Base-by-base conservation (phyloP, 805 yeast genomes). In the Saccharomycopsis vini region DNA sequence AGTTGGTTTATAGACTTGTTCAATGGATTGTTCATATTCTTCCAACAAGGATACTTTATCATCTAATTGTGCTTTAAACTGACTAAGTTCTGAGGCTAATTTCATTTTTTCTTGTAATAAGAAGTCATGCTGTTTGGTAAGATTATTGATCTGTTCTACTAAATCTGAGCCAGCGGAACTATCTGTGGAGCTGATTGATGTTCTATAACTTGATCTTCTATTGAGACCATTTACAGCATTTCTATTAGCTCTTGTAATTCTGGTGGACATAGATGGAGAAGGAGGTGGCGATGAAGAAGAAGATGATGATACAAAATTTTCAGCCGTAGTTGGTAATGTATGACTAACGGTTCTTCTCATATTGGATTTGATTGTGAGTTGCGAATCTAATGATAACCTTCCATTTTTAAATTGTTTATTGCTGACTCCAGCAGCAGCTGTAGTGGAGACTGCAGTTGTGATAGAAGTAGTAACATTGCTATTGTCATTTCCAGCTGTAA, bases 21-120 rank as follows among this genome's bases (percentile, higher is more conserved):
- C 64, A 2, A 76, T 68, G 2, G 76, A 69, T 7, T 57, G 53
- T 50, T 70, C 72, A 51, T 75, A 56, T 21, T 75, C 79, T 40
- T 61, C 59, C 35, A 77, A 59, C 38, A 75, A 66, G n/a, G 56
- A 54, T 37, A 62, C 62, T 47, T 75, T 69, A 46, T 68, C 73
- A 15, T 56, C 58, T 52, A 75, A 59, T 41, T 63, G 63, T 9
- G 45, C 44, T 37, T 67, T 58, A 30, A 47, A 43, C 7, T 36
- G 22, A 9, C 10, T 29, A 15, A 49, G 30, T 36, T 49, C 43
- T 5, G 32, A 7, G 3, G 44, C 18, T 18, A 49, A 37, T 16
- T 13, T 16, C 6, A 24, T 5, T 28, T 49, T 49, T 21, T 45
- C 52, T 9, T 35, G 10, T 9, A 33, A 10, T 18, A 43, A 34